phyloP scores from a whole-genome alignment of 495 filamentous ascomycete species.

The Umbilicaria muhlenbergii region DNA sequence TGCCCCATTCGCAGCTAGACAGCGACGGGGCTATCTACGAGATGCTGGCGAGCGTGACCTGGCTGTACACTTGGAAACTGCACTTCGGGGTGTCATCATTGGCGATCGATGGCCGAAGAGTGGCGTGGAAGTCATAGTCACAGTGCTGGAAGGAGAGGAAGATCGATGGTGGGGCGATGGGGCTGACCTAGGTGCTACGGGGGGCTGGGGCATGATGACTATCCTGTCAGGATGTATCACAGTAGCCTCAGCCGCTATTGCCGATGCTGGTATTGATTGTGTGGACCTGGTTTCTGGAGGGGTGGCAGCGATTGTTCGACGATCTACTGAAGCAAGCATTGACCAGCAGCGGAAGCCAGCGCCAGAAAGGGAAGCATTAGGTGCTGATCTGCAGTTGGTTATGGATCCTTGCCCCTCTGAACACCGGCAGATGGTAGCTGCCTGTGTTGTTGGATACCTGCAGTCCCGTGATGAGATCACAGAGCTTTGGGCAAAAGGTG shows the following conservation, averaged over 20 bases:
- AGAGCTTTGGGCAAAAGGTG: constrained; percentile 84
- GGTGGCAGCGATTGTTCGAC: constrained; percentile 60
- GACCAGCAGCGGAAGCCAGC: too few species aligned
- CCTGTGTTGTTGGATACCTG: constrained; percentile 83
- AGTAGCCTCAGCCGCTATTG: constrained; percentile 85
- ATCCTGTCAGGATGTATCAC: constrained; percentile 86
- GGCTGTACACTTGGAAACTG: constrained; percentile 78
- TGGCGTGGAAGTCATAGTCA: constrained; percentile 81
- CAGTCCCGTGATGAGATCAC: constrained; percentile 81
- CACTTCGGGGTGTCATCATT: constrained; percentile 75
- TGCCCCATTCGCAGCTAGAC: constrained; percentile 76
- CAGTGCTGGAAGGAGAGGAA: constrained; percentile 80
- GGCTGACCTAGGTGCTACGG: constrained; percentile 14
- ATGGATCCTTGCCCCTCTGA: constrained; percentile 77
- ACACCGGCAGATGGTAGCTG: constrained; percentile 57
- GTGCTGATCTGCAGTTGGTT: constrained; percentile 34
- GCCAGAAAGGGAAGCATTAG: too few species aligned
- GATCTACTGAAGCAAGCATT: neutral
- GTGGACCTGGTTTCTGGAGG: constrained; percentile 82
- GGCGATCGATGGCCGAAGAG: constrained; percentile 94
- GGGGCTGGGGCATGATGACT: constrained; percentile 69
- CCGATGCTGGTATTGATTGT: constrained; percentile 91
- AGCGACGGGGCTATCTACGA: constrained; percentile 72
- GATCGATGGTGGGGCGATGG: constrained; percentile 48
- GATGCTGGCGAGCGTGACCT: constrained; percentile 81